These are phyloP conservation scores for Exserohilum rostratum DNA, from an alignment of 2,329 filamentous ascomycete species.

Conservation along the genomic window DNA sequence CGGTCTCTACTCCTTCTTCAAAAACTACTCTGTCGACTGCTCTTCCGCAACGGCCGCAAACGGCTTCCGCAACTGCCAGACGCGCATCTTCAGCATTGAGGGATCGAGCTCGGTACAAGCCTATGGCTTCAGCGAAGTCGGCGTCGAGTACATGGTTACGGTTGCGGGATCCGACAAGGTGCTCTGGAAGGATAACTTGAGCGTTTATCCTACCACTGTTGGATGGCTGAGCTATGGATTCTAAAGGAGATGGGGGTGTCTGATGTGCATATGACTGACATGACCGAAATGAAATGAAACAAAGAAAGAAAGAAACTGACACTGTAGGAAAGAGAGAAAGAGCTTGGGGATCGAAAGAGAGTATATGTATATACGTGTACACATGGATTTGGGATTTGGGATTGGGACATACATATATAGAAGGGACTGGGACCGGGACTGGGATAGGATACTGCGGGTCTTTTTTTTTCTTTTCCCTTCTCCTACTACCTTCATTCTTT, in stretches of 20 bases:
- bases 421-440: too few relatives aligned
- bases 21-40: slow-evolving; percentile 60
- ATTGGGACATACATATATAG: too few relatives aligned
- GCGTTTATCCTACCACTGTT: slow-evolving; percentile 47
- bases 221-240: slow-evolving; percentile 44
- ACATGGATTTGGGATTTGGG: too few relatives aligned
- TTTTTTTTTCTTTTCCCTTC: too few relatives aligned
- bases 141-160: slow-evolving; percentile 55
- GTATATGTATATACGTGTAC: too few relatives aligned
- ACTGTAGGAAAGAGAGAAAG: too few relatives aligned
- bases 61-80: slow-evolving; percentile 55
- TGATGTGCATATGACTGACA: too few relatives aligned
- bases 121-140: slow-evolving; percentile 59
- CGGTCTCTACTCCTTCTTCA: slow-evolving; percentile 73
- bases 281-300: too few relatives aligned
- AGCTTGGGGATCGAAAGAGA: too few relatives aligned
- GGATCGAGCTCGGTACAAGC: slow-evolving; percentile 49
- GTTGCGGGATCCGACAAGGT: slow-evolving; percentile 53
- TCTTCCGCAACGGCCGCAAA: slow-evolving; percentile 31
- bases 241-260: neutral
- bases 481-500: too few relatives aligned
- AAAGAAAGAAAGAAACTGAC: too few relatives aligned
- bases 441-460: too few relatives aligned
- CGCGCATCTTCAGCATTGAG: slow-evolving; percentile 58
- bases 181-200: slow-evolving; percentile 55